A percentile compares a stretch with the other conserved stretches of the same genome.
phyloP scores from a whole-genome alignment of 2,329 filamentous ascomycete species.

The Paradendryphiella salina region DNA sequence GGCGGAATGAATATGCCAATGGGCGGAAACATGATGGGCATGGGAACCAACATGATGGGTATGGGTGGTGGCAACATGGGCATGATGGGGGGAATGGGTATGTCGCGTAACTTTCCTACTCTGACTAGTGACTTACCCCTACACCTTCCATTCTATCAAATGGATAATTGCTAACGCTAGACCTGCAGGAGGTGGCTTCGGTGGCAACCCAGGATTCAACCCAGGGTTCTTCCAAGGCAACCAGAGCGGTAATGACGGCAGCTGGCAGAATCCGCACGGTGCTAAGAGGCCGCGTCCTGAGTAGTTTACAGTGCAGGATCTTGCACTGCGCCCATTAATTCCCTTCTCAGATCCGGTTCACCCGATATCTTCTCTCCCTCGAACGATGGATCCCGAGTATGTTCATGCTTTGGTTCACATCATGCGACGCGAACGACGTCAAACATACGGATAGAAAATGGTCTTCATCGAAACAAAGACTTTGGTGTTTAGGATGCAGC shows the following conservation, averaged over 20 bases:
- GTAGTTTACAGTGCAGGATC: constrained; percentile 32
- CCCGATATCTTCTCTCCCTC: neutral
- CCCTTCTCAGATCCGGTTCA: neutral
- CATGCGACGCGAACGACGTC: neutral
- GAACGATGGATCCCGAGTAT: neutral
- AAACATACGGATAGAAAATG: neutral
- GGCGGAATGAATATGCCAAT: constrained; percentile 48
- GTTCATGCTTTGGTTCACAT: too few relatives aligned
- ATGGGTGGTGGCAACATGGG: constrained; percentile 38
- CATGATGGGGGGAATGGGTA: constrained; percentile 44
- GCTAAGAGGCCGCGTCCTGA: constrained; percentile 79
- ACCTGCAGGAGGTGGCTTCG: constrained; percentile 57
- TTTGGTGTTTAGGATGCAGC: neutral
- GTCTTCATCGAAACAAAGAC: neutral
- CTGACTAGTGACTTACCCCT: constrained; percentile 4
- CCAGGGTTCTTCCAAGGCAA: constrained; percentile 68
- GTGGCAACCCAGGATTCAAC: constrained; percentile 69
- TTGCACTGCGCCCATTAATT: neutral
- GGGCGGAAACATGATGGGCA: constrained; percentile 46
- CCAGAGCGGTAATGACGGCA: constrained; percentile 59
- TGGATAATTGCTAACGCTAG: constrained; percentile 14
- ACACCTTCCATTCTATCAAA: neutral
- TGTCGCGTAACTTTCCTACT: constrained; percentile 15
- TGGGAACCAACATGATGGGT: constrained; percentile 45
- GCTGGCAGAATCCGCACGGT: constrained; percentile 75